A percentile compares a stretch with the other conserved stretches of the same genome.
Conservation (phyloP, 129 eudicot species). For the Chrysanthemum lavandulifolium region DNA sequence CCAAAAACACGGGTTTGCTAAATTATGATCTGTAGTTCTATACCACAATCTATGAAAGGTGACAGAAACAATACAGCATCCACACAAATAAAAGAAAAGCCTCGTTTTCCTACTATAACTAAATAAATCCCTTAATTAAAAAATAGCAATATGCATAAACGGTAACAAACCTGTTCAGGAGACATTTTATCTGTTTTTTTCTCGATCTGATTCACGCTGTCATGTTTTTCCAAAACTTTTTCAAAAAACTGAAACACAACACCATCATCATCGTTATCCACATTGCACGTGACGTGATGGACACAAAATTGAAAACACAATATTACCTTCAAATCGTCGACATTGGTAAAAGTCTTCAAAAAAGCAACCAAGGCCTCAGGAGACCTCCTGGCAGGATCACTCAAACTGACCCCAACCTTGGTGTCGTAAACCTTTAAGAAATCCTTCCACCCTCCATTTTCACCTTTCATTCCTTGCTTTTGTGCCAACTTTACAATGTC, state of each 20-base stretch:
- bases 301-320: background rate
- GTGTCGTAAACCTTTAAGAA: slow-evolving; percentile 63
- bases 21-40: background rate
- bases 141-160: background rate
- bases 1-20: background rate
- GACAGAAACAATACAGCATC: background rate
- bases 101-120: background rate
- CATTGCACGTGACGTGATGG: background rate
- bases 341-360: slow-evolving; percentile 56
- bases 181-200: slow-evolving; percentile 51
- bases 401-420: slow-evolving; percentile 67
- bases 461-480: slow-evolving; percentile 73
- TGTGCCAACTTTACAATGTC: slow-evolving; percentile 84
- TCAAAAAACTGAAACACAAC: slow-evolving; percentile 55
- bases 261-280: background rate
- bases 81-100: background rate
- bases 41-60: background rate
- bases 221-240: slow-evolving; percentile 53
- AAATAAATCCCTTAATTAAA: background rate
- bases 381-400: slow-evolving; percentile 82
- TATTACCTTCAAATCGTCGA: slow-evolving; percentile 59
- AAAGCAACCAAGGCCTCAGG: slow-evolving; percentile 59
- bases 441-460: slow-evolving; percentile 87
- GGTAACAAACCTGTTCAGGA: slow-evolving; percentile 72
- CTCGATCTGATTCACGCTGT: slow-evolving; percentile 37